Evolutionary conservation across 805 yeast genomes (phyloP).

Genomic region (Scheffersomyces ergatensis): DNA sequence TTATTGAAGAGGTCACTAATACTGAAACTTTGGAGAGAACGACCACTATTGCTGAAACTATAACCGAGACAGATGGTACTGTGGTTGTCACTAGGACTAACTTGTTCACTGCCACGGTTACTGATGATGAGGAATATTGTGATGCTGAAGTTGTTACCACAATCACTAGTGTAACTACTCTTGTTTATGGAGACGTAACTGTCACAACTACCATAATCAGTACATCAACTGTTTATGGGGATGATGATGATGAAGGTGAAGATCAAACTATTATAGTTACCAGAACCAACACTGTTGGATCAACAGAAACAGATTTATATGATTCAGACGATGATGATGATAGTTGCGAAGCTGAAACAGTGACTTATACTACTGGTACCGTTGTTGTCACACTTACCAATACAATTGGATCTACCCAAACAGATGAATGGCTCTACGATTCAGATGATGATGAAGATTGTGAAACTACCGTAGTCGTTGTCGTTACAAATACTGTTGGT

Average conservation of each 20-base stretch:
- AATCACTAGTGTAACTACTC: conserved; percentile 3
- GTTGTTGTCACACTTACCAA: conserved; percentile 4
- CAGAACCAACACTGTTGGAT: conserved; percentile 2
- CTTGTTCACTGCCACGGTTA: conserved; percentile 1
- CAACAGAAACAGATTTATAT: conserved; percentile 3
- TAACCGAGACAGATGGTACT: not conserved
- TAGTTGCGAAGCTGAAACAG: conserved; percentile 5
- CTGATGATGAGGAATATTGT: conserved; percentile 7
- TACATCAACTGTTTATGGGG: conserved; percentile 2
- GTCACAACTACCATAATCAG: conserved; percentile 5
- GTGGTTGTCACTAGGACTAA: not conserved
- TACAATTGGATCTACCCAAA: conserved; percentile 2
- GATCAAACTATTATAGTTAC: conserved; percentile 2
- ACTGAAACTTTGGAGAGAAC: conserved; percentile 1
- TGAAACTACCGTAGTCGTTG: not conserved
- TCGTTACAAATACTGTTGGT: not conserved
- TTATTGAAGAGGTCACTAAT: conserved; percentile 3
- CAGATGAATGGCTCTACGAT: conserved; percentile 5
- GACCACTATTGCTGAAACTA: conserved; percentile 1
- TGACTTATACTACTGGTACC: conserved; percentile 1
- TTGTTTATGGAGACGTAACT: conserved; percentile 2
- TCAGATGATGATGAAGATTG: conserved; percentile 6
- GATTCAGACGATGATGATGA: conserved; percentile 7
- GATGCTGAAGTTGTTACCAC: conserved; percentile 6
- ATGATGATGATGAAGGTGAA: conserved; percentile 5